Base-by-base conservation (phyloP, 768 basidiomycete genomes). In the Hemileccinum impolitum region DNA sequence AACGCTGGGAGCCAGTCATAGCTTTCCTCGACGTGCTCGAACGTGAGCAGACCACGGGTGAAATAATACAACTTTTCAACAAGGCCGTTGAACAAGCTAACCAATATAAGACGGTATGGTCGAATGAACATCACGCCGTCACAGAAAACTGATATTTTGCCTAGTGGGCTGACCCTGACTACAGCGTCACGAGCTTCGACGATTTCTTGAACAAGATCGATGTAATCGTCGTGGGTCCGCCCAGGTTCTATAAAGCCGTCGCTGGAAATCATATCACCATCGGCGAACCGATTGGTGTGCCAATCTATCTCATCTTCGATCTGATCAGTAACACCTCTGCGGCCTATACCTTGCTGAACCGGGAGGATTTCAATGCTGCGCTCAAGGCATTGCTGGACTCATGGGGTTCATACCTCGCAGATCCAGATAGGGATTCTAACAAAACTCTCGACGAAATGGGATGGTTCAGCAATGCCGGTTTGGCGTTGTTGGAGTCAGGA, bases 151-250 rank as follows among this genome's bases (percentile, higher is more conserved):
- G 31, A 48, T 14, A n/a, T 26, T n/a, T 15, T 17, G 14, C 6
- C 28, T 14, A 49, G 47, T 53, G 51, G 45, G 45, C 18, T 10
- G 50, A 43, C 10, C 40, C 45, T 4, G 23, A 28, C 5, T 39
- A 34, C 18, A 23, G 39, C 19, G 42, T 47, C 5, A 40, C 23
- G 2, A 13, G 25, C 26, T 53, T 32, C 1, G 34, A 47, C 2
- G 28, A 18, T 9, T 23, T 53, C 17, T 3, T 46, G 0, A 4
- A 40, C 10, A 14, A 39, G 0, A 39, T 54, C 3, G 39, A 55
- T 15, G 15, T 19, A 2, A 38, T 57, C 32, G 35, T 51, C 0
- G 11, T 26, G 0, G 17, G 30, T 15, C 25, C 45, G 6, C 55
- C 55, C 23, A 13, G 12, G 4, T 51, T 23, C 40, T 47, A 47